These are phyloP conservation scores for Huntiella omanensis DNA, from an alignment of 2,329 filamentous ascomycete genomes.

Conservation along the genomic window DNA sequence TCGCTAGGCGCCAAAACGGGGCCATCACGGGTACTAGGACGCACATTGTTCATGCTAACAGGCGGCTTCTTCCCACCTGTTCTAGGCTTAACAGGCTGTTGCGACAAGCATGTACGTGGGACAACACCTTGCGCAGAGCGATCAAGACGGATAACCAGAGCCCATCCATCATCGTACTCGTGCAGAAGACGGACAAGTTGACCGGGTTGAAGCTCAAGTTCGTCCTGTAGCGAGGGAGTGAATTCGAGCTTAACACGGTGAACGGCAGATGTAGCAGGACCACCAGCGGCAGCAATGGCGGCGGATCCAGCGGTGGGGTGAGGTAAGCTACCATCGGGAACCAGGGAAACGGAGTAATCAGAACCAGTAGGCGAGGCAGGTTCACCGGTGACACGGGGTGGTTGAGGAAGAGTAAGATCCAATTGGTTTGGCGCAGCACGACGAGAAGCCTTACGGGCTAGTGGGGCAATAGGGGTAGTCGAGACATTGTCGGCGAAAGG, in stretches of 20 bases:
- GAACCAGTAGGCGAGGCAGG: constrained; percentile 40
- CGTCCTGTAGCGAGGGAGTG: constrained; percentile 78
- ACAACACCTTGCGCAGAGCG: constrained; percentile 83
- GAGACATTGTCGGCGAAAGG: constrained; percentile 43
- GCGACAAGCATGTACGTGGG: constrained; percentile 82
- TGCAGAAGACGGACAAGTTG: constrained; percentile 78
- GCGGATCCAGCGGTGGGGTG: constrained; percentile 32
- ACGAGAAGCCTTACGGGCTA: constrained; percentile 37
- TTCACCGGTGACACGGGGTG: constrained; percentile 19
- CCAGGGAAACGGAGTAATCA: constrained; percentile 40
- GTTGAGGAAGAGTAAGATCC: constrained; percentile 31
- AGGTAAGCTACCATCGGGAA: constrained; percentile 27
- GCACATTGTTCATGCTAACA: constrained; percentile 6
- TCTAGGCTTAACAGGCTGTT: constrained; percentile 76
- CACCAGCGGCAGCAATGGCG: constrained; percentile 43
- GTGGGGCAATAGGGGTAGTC: constrained; percentile 17
- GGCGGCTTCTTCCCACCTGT: constrained; percentile 23
- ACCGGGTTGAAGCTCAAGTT: constrained; percentile 63
- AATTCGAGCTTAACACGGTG: constrained; percentile 93
- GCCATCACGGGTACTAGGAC: neutral
- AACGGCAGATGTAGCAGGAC: constrained; percentile 44
- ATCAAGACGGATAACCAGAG: constrained; percentile 79
- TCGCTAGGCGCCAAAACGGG: neutral
- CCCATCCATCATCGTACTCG: constrained; percentile 97
- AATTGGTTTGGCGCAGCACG: constrained; percentile 31